phyloP scores from a whole-genome alignment of 1,139 yeast species.

The Taphrina wiesneri region DNA sequence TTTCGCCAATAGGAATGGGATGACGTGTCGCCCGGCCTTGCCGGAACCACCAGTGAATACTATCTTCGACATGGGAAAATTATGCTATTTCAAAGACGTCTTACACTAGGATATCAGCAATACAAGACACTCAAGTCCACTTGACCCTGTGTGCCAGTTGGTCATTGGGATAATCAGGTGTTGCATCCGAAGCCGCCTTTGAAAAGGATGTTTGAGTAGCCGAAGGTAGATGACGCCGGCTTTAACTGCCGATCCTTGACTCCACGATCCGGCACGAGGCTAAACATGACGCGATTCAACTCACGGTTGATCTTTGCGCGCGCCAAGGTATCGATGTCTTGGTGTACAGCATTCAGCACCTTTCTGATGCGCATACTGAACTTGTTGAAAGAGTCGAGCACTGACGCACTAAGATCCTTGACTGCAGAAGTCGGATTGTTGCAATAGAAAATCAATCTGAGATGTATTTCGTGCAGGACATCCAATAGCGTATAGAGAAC shows the following conservation, averaged over 20 bases:
- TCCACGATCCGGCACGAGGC: background rate
- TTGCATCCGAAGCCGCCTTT: background rate
- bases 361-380: constrained; percentile 2
- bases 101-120: too few species aligned
- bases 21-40: constrained; percentile 34
- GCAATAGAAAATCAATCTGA: background rate
- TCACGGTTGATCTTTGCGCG: constrained; percentile 22
- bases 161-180: background rate
- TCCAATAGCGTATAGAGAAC: constrained; percentile 7
- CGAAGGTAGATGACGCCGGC: background rate
- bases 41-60: constrained; percentile 35
- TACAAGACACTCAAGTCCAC: too few species aligned
- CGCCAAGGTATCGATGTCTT: constrained; percentile 21
- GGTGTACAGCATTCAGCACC: constrained; percentile 3
- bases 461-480: background rate
- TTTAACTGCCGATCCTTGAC: constrained; percentile 1
- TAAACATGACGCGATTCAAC: constrained; percentile 18
- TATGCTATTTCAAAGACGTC: background rate
- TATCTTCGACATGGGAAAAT: constrained; percentile 17
- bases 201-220: background rate
- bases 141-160: background rate
- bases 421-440: background rate
- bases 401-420: background rate
- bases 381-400: constrained; percentile 3
- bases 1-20: constrained; percentile 26